Percentiles rank a stretch among this genome's conserved stretches.
phyloP scores from a whole-genome alignment of 495 filamentous ascomycete species.

The Copromyces sp. region DNA sequence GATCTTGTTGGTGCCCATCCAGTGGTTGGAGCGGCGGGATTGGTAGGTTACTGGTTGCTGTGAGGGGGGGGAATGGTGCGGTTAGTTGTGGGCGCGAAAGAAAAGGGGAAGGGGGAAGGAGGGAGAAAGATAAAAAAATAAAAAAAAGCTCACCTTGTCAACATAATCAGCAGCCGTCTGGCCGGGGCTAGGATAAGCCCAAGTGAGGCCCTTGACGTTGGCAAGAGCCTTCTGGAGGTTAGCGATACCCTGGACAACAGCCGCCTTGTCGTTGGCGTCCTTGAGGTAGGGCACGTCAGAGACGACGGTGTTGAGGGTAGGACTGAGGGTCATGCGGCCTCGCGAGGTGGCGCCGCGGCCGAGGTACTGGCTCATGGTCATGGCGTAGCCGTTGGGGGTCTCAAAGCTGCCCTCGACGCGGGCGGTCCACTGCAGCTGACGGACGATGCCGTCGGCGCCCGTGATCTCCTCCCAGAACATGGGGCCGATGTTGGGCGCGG shows the following conservation, averaged over 20 bases:
- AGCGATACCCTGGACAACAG: slow-evolving; percentile 46
- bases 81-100: background rate
- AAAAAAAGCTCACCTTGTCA: slow-evolving; percentile 19
- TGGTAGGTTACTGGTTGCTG: slow-evolving; percentile 20
- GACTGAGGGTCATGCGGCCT: slow-evolving; percentile 53
- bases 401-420: slow-evolving; percentile 47
- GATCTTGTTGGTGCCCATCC: slow-evolving; percentile 54
- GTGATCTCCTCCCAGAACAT: slow-evolving; percentile 52
- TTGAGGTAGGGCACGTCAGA: slow-evolving; percentile 45
- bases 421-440: slow-evolving; percentile 56
- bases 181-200: slow-evolving; percentile 41
- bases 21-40: slow-evolving; percentile 58
- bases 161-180: slow-evolving; percentile 44
- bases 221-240: slow-evolving; percentile 47
- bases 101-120: background rate
- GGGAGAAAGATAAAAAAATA: no score
- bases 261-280: slow-evolving; percentile 40
- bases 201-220: slow-evolving; percentile 43
- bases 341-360: slow-evolving; percentile 52
- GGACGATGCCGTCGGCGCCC: slow-evolving; percentile 51
- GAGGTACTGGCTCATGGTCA: slow-evolving; percentile 57
- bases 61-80: background rate
- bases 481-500: slow-evolving; percentile 57
- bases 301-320: slow-evolving; percentile 43
- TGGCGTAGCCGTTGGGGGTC: slow-evolving; percentile 32